phyloP scores from a whole-genome alignment of 2,329 filamentous ascomycete species.

The Diaporthe sp. region DNA sequence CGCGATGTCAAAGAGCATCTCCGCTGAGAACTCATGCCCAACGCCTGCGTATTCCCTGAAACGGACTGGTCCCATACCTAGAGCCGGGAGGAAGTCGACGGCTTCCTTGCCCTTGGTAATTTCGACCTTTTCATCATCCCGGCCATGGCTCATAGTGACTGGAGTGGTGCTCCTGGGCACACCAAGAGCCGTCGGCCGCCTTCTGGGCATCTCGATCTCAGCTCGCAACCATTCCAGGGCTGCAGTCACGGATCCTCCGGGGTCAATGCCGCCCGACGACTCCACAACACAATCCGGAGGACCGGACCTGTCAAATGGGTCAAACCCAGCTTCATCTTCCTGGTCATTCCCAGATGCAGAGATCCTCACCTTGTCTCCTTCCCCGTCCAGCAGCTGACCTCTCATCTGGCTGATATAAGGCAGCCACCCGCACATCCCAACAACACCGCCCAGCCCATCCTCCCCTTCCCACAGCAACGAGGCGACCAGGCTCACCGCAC shows the following conservation, averaged over 20 bases:
- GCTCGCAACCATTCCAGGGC: conserved; percentile 38
- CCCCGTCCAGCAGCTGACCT: background rate
- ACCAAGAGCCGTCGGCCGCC: background rate
- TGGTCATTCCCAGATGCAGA: background rate
- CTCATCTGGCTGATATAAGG: conserved; percentile 50
- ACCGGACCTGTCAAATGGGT: conserved; percentile 21
- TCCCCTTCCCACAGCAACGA: conserved; percentile 55
- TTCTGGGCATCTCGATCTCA: conserved; percentile 36
- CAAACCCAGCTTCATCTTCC: conserved; percentile 34
- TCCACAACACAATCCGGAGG: conserved; percentile 27
- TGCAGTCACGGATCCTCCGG: background rate
- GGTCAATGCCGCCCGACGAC: background rate
- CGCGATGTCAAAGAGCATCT: conserved; percentile 52
- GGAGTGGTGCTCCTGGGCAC: conserved; percentile 44
- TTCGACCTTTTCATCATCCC: conserved; percentile 53
- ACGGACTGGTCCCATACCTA: conserved; percentile 46
- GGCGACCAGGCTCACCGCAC: conserved; percentile 56
- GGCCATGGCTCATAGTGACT: conserved; percentile 58
- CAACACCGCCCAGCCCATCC: conserved; percentile 46
- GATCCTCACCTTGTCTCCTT: conserved; percentile 30
- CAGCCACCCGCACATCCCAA: conserved; percentile 59
- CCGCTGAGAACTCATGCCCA: conserved; percentile 56
- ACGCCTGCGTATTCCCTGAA: conserved; percentile 53
- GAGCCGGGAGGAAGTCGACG: conserved; percentile 43
- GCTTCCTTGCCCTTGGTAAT: conserved; percentile 48